Evolutionary conservation across 805 yeast species (phyloP).

Genomic region (Candida maesae): DNA sequence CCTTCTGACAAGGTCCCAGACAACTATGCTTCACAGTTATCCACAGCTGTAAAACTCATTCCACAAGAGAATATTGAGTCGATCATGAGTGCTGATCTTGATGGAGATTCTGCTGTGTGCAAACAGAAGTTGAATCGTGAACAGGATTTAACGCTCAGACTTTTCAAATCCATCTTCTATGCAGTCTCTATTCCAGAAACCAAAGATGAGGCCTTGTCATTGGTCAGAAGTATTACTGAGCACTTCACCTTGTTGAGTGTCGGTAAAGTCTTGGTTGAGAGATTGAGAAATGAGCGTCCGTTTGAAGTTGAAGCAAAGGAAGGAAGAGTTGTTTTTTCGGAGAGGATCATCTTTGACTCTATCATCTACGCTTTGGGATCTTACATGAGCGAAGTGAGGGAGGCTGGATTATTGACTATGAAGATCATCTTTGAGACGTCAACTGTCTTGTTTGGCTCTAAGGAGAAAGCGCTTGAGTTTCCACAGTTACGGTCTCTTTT

Average conservation of each 20-base stretch:
- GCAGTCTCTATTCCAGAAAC: conserved; percentile 74
- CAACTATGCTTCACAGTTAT: conserved; percentile 39
- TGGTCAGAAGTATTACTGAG: conserved; percentile 65
- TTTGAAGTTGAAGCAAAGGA: conserved; percentile 78
- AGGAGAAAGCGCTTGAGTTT: conserved; percentile 62
- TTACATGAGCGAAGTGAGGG: conserved; percentile 64
- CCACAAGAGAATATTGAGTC: conserved; percentile 32
- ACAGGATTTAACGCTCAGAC: conserved; percentile 58
- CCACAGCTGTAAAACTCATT: conserved; percentile 45
- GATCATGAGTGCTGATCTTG: conserved; percentile 26
- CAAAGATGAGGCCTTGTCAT: conserved; percentile 56
- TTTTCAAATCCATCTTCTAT: conserved; percentile 69
- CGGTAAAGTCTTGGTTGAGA: conserved; percentile 67
- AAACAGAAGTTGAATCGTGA: conserved; percentile 54
- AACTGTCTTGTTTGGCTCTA: conserved; percentile 60
- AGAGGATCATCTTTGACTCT: conserved; percentile 68
- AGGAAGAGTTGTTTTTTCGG: conserved; percentile 67
- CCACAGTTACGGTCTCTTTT: conserved; percentile 75
- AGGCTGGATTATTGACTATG: conserved; percentile 66
- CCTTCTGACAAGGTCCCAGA: conserved; percentile 39
- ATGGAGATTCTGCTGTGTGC: conserved; percentile 41
- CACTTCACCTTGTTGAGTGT: conserved; percentile 79
- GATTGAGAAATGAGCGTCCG: conserved; percentile 60
- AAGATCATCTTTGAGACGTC: conserved; percentile 59
- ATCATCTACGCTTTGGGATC: conserved; percentile 78